These are phyloP conservation scores for Hepatocystis sp. DNA, from an alignment of 169 alveolate species.

Conservation along the genomic window DNA sequence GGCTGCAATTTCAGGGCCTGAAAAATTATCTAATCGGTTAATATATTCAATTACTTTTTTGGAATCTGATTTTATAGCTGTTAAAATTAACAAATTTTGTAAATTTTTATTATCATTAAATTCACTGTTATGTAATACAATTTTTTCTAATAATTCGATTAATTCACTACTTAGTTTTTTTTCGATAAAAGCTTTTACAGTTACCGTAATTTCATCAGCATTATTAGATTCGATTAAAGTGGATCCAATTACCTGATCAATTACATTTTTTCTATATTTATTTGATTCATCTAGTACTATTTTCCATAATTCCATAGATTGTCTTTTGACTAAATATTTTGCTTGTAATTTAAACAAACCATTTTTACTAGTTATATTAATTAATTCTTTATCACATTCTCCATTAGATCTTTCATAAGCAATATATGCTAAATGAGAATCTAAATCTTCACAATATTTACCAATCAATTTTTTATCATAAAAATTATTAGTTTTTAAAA, in stretches of 20 bases:
- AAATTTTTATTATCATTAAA: conserved; percentile 97
- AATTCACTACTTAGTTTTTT: conserved; percentile 97
- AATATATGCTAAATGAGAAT: conserved; percentile 98
- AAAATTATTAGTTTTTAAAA: conserved; percentile 96
- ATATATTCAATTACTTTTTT: conserved; percentile 90
- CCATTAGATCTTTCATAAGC: conserved; percentile 99
- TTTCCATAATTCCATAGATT: conserved; percentile 97
- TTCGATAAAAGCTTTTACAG: conserved; percentile 98
- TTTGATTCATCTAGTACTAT: conserved; percentile 93
- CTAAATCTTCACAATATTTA: conserved; percentile 98
- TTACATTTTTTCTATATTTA: conserved; percentile 94
- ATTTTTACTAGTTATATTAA: conserved; percentile 96
- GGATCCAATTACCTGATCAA: conserved; percentile 96
- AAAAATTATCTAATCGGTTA: conserved; percentile 97
- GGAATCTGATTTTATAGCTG: conserved; percentile 85
- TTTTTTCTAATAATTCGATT: conserved; percentile 91
- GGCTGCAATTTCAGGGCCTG: conserved; percentile 97
- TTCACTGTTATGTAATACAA: conserved; percentile 87
- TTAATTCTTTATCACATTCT: conserved; percentile 97
- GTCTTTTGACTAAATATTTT: conserved; percentile 97
- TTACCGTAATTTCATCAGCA: conserved; percentile 96
- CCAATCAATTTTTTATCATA: conserved; percentile 98
- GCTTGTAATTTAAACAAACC: conserved; percentile 98
- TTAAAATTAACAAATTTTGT: conserved; percentile 84
- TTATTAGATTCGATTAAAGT: conserved; percentile 97